Percentiles rank a stretch among this genome's conserved stretches.
phyloP scores from a whole-genome alignment of 1,139 yeast species.

The Yamadazyma sp. region DNA sequence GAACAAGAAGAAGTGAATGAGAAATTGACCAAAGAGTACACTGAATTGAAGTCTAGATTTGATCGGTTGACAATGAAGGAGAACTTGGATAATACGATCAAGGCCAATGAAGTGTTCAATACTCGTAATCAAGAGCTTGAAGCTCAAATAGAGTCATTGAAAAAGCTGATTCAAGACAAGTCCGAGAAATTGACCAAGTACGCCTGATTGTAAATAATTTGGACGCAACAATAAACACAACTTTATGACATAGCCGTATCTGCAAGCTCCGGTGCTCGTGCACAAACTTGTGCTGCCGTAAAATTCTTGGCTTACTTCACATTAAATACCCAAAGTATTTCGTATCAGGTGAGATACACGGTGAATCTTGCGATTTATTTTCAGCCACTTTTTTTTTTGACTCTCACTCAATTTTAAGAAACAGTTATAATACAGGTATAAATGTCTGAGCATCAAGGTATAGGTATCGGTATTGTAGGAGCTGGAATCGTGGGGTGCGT shows the following conservation, averaged over 20 bases:
- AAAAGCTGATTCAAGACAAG: constrained; percentile 21
- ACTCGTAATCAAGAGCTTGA: constrained; percentile 39
- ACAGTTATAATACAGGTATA: not conserved
- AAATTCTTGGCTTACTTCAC: too few relatives aligned
- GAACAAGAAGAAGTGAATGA: constrained; percentile 26
- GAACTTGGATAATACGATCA: constrained; percentile 44
- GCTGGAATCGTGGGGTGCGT: constrained; percentile 91
- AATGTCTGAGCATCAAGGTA: not conserved
- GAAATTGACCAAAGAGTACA: constrained; percentile 18
- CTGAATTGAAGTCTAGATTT: constrained; percentile 29
- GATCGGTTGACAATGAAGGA: constrained; percentile 47
- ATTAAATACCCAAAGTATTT: too few relatives aligned
- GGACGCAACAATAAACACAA: not conserved
- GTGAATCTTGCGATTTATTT: too few relatives aligned
- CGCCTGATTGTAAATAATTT: not conserved
- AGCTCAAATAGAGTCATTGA: constrained; percentile 28
- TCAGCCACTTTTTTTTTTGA: too few relatives aligned
- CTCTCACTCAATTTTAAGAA: too few relatives aligned
- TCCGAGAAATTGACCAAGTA: constrained; percentile 19
- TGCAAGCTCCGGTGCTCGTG: too few relatives aligned
- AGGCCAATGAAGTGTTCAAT: constrained; percentile 45
- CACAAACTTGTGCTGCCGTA: too few relatives aligned
- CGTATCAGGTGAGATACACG: too few relatives aligned
- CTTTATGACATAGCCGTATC: not conserved
- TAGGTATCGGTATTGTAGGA: constrained; percentile 57